Base-by-base conservation (phyloP, 2,329 filamentous ascomycete genomes). In the Nothophaeocryptopus gaeumannii region DNA sequence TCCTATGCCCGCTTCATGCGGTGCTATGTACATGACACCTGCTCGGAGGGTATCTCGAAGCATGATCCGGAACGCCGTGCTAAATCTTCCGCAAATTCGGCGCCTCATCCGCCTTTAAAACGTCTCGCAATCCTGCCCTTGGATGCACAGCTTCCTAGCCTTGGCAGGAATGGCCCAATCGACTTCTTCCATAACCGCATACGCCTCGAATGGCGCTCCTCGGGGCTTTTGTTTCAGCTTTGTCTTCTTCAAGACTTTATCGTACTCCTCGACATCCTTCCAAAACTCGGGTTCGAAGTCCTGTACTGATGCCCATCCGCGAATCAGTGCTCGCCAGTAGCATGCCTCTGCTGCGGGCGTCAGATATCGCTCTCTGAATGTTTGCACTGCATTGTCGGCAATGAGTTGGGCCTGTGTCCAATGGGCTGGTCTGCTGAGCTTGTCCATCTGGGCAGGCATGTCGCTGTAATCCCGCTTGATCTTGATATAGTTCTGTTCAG, bases 221-320 rank as follows among this genome's bases (percentile, higher is more conserved):
- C 58, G 39, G n/a, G 59, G 53, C 26, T 45, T 59, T 40, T 54
- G 45, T 39, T 57, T 59, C 30, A 43, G 41, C 50, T 53, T 58
- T 30, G 46, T 49, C 40, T 59, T 59, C 33, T 50, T 45, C 4
- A 50, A 40, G 11, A 54, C 53, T 41, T 55, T 51, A 10, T 54
- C 54, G 32, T 47, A 55, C 20, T 60, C 53, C 33, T 51, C 45
- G 9, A 53, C 49, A 36, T 59, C 56, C 3, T 39, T 46, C 58
- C 59, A 63, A 31, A 60, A 54, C 31, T 59, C 37, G 8, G 59
- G 59, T 37, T 58, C 47, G 39, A 63, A 64, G 3, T 46, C 54
- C 43, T 62, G 59, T 33, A 62, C 40, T 8, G 45, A 87, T 86
- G 84, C 51, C 64, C 64, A 67, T 2, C 51, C 59, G 8, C 59